Percentiles rank a stretch among this genome's conserved stretches.
These are phyloP conservation scores for Physocladia obscura DNA, from an alignment of 192 early-diverging fungal genomes.

Conservation along the genomic window DNA sequence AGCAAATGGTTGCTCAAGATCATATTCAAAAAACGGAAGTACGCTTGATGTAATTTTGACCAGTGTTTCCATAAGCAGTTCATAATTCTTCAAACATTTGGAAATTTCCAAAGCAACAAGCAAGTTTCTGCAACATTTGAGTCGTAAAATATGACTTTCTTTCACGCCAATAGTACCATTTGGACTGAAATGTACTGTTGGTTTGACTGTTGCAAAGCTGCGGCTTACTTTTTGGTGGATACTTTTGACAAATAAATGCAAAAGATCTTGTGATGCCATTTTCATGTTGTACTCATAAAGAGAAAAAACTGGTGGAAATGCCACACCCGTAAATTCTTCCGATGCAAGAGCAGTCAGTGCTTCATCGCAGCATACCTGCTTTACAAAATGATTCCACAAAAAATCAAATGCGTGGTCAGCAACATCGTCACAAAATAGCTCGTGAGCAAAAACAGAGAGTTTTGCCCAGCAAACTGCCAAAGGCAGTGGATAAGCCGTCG, in stretches of 20 bases:
- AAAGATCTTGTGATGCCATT: conserved; percentile 13
- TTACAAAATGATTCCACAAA: conserved; percentile 28
- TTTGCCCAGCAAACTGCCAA: conserved; percentile 35
- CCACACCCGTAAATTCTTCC: conserved; percentile 11
- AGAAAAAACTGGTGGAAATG: not conserved
- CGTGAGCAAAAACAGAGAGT: conserved; percentile 31
- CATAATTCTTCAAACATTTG: conserved; percentile 21
- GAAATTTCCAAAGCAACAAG: conserved; percentile 38
- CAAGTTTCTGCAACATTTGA: conserved; percentile 20
- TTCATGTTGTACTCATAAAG: conserved; percentile 10
- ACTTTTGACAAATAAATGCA: conserved; percentile 27
- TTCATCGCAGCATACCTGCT: not conserved
- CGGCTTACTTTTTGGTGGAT: conserved; percentile 34
- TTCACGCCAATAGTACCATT: conserved; percentile 26
- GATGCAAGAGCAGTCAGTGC: not conserved
- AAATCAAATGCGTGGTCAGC: conserved; percentile 28
- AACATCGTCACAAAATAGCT: conserved; percentile 30
- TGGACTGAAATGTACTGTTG: conserved; percentile 27
- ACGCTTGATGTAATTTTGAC: conserved; percentile 19
- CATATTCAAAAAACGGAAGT: conserved; percentile 27
- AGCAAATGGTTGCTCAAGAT: conserved; percentile 27
- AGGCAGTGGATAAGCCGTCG: conserved; percentile 39
- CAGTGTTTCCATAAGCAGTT: conserved; percentile 21
- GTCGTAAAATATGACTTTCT: conserved; percentile 20
- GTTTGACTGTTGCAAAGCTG: conserved; percentile 12